A percentile compares a stretch with the other conserved stretches of the same genome.
phyloP scores from a whole-genome alignment of 768 basidiomycete genomes.

The Hygrocybe coccinea region DNA sequence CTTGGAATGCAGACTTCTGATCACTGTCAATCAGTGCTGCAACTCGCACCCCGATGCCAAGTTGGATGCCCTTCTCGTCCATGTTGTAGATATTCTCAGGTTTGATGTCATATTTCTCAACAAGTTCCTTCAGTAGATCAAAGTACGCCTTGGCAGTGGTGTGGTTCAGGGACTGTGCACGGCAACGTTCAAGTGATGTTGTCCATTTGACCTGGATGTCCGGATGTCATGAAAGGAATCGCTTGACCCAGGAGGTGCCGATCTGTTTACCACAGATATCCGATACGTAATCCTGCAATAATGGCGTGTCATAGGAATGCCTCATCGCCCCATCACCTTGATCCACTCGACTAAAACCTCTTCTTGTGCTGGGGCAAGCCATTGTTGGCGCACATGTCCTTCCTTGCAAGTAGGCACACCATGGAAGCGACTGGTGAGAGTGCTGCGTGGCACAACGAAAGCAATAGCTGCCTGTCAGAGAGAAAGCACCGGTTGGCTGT shows the following conservation, averaged over 20 bases:
- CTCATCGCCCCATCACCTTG: constrained; percentile 14
- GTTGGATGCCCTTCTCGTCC: constrained; percentile 30
- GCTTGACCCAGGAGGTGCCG: constrained; percentile 6
- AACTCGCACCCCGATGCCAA: constrained; percentile 18
- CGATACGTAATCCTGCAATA: constrained; percentile 14
- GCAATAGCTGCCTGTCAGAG: constrained; percentile 16
- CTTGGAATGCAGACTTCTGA: constrained; percentile 16
- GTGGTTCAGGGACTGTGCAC: constrained; percentile 31
- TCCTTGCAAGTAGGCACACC: not conserved
- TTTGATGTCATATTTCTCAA: constrained; percentile 23
- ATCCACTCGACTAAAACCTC: constrained; percentile 24
- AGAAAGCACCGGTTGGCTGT: constrained; percentile 11
- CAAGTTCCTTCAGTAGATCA: constrained; percentile 15
- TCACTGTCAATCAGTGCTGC: constrained; percentile 19
- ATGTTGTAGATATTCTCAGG: constrained; percentile 30
- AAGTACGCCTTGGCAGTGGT: constrained; percentile 26
- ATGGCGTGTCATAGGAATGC: constrained; percentile 16
- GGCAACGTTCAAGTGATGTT: constrained; percentile 4
- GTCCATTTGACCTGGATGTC: constrained; percentile 22
- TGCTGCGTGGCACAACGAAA: constrained; percentile 15
- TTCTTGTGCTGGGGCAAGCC: constrained; percentile 19
- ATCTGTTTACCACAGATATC: constrained; percentile 11
- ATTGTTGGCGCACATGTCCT: constrained; percentile 18
- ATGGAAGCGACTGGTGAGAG: constrained; percentile 1
- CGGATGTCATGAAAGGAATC: constrained; percentile 9